Percentiles rank a stretch among this genome's conserved stretches.
phyloP scores from a whole-genome alignment of 1,139 yeast genomes.

The Blastobotrys capitulatus region DNA sequence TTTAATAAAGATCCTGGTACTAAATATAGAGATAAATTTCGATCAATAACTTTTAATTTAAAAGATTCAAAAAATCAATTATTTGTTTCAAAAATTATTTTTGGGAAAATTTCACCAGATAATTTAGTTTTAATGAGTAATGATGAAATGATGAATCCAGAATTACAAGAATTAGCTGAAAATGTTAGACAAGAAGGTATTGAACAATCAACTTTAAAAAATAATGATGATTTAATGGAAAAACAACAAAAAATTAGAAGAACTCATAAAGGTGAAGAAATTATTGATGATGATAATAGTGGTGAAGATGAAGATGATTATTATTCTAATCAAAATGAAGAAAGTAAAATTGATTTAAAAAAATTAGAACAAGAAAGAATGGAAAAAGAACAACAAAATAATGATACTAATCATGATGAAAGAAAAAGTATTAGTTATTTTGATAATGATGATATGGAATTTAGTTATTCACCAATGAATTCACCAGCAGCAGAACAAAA shows the following conservation, averaged over 20 bases:
- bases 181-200: conserved; percentile 65
- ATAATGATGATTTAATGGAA: conserved; percentile 25
- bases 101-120: conserved; percentile 43
- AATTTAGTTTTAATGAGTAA: conserved; percentile 54
- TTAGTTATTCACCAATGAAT: conserved; percentile 22
- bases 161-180: conserved; percentile 62
- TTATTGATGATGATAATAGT: conserved; percentile 42
- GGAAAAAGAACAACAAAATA: neutral
- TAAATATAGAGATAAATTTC: conserved; percentile 49
- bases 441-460: conserved; percentile 16
- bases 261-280: conserved; percentile 84
- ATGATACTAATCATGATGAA: conserved; percentile 4
- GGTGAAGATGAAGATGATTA: conserved; percentile 31
- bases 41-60: conserved; percentile 50
- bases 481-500: conserved; percentile 18
- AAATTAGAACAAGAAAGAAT: neutral
- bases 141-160: conserved; percentile 68
- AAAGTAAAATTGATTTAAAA: neutral
- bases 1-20: conserved; percentile 22
- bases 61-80: conserved; percentile 47
- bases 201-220: conserved; percentile 56
- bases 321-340: neutral
- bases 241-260: conserved; percentile 61
- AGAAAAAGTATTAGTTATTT: too few species aligned
- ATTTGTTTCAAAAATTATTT: conserved; percentile 43